These are phyloP conservation scores for Auricularia heimuer DNA, from an alignment of 768 basidiomycete genomes.

Conservation along the genomic window DNA sequence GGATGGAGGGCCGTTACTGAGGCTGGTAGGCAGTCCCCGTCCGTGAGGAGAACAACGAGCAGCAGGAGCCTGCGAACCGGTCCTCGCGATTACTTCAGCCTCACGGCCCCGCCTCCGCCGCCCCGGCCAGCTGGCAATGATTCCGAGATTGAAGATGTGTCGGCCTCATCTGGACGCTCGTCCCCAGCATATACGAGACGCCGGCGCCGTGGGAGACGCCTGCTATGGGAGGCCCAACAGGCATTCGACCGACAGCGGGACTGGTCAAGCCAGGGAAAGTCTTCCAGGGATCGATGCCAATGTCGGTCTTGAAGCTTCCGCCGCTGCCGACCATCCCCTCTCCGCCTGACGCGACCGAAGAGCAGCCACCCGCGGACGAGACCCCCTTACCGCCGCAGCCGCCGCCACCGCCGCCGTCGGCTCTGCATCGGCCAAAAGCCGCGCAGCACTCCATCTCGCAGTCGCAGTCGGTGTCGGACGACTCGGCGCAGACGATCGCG, in stretches of 20 bases:
- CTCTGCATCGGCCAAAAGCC: background rate
- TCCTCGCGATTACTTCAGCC: background rate
- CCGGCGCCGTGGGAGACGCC: background rate
- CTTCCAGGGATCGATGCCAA: background rate
- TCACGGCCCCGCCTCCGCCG: background rate
- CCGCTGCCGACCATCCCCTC: background rate
- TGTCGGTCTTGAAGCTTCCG: background rate
- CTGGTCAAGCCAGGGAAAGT: background rate
- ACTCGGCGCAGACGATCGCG: background rate
- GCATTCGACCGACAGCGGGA: background rate
- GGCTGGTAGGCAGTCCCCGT: slow-evolving; percentile 11
- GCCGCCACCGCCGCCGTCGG: background rate
- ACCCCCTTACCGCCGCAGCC: background rate
- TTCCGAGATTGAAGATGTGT: background rate
- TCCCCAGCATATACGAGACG: background rate
- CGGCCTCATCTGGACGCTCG: background rate
- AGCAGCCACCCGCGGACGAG: background rate
- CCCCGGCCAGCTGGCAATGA: background rate
- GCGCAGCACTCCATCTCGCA: too few species aligned
- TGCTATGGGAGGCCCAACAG: background rate
- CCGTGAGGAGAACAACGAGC: slow-evolving; percentile 1
- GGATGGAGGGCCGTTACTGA: slow-evolving; percentile 16
- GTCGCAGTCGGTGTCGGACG: background rate
- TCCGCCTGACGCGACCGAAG: background rate
- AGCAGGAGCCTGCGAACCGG: background rate